phyloP scores from a whole-genome alignment of 305 asterid species.

The Euphrasia arctica region DNA sequence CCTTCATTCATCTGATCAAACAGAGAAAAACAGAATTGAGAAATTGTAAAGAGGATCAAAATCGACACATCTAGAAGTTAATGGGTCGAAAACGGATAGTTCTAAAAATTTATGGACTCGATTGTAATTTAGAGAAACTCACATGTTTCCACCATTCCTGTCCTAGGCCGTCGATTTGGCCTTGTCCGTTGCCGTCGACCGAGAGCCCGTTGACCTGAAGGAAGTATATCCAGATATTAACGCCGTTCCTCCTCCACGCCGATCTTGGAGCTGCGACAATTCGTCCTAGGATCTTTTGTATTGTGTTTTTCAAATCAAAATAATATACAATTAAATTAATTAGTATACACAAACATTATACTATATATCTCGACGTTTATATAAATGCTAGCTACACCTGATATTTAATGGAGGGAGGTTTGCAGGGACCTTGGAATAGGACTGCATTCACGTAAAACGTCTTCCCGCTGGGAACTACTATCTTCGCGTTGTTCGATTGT shows the following conservation, averaged over 20 bases:
- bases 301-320: not conserved
- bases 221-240: conserved; percentile 38
- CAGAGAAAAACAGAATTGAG: conserved; percentile 8
- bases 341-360: too few species aligned
- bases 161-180: conserved; percentile 45
- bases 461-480: conserved; percentile 31
- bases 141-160: conserved; percentile 44
- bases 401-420: conserved; percentile 25
- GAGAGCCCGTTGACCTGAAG: conserved; percentile 31
- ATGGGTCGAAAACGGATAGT: too few species aligned
- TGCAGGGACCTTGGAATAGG: conserved; percentile 48
- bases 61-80: too few species aligned
- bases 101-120: too few species aligned
- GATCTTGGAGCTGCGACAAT: conserved; percentile 49
- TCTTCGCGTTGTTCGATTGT: conserved; percentile 1
- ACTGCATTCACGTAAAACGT: conserved; percentile 33
- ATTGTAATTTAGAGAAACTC: conserved; percentile 8
- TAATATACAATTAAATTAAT: too few species aligned
- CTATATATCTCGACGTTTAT: too few species aligned
- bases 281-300: conserved; percentile 36
- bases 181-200: conserved; percentile 36
- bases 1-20: conserved; percentile 13
- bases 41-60: conserved; percentile 4
- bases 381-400: conserved; percentile 30
- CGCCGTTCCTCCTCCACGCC: conserved; percentile 30